Evolutionary conservation across 805 yeast species (phyloP).

Genomic region (Sugiyamaella floridensis): DNA sequence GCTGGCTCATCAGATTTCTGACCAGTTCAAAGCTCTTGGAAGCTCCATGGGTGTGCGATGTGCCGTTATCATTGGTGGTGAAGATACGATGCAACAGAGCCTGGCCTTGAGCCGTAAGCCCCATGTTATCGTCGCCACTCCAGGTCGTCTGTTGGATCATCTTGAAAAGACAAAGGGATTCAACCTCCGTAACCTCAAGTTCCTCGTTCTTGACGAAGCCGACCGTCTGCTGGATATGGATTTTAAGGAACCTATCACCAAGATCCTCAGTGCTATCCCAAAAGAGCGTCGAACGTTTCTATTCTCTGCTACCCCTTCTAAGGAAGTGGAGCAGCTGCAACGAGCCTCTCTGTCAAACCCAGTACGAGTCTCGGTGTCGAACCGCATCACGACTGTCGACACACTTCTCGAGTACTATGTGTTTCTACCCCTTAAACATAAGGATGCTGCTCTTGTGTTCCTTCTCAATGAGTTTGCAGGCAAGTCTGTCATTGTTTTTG

Average conservation of each 20-base stretch:
- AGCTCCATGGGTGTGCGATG: conserved; percentile 86
- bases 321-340: conserved; percentile 89
- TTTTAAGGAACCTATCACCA: conserved; percentile 89
- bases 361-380: conserved; percentile 82
- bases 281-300: conserved; percentile 69
- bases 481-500: conserved; percentile 80
- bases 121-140: conserved; percentile 91
- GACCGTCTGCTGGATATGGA: conserved; percentile 93
- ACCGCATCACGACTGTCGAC: conserved; percentile 86
- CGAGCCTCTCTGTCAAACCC: conserved; percentile 87
- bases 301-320: conserved; percentile 96
- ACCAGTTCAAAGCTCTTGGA: conserved; percentile 92
- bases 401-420: conserved; percentile 83
- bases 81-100: conserved; percentile 98
- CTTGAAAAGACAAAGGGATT: conserved; percentile 89
- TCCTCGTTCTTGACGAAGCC: conserved; percentile 93
- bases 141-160: conserved; percentile 83
- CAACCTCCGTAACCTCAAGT: conserved; percentile 67
- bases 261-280: conserved; percentile 78
- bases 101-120: conserved; percentile 90
- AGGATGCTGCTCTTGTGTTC: conserved; percentile 80
- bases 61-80: conserved; percentile 90
- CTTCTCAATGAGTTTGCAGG: conserved; percentile 77
- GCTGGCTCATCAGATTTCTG: conserved; percentile 59
- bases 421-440: conserved; percentile 87